phyloP scores from a whole-genome alignment of 1,139 yeast species.

The Hemisphaericaspora xylanilytica region DNA sequence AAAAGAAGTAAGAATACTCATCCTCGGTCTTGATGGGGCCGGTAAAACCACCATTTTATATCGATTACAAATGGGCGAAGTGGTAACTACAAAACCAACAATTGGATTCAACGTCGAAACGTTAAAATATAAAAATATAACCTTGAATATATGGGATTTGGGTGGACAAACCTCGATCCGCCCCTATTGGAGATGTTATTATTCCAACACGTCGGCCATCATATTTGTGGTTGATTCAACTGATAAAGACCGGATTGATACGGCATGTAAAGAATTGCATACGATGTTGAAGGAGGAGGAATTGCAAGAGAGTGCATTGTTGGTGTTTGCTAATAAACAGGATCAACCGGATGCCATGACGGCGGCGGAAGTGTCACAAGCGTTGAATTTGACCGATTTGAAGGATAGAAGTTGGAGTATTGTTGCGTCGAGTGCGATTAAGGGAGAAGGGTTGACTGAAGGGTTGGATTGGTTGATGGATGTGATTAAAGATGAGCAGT shows the following conservation, averaged over 20 bases:
- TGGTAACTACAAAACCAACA: slow-evolving; percentile 90
- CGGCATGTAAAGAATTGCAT: slow-evolving; percentile 85
- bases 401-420: slow-evolving; percentile 98
- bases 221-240: slow-evolving; percentile 97
- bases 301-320: slow-evolving; percentile 79
- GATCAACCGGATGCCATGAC: slow-evolving; percentile 95
- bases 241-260: slow-evolving; percentile 87
- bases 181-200: slow-evolving; percentile 98
- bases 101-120: slow-evolving; percentile 98
- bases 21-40: slow-evolving; percentile 95
- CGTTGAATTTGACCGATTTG: slow-evolving; percentile 78
- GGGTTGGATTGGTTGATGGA: slow-evolving; percentile 98
- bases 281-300: slow-evolving; percentile 93
- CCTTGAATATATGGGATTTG: slow-evolving; percentile 85
- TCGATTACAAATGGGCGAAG: slow-evolving; percentile 90
- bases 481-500: slow-evolving; percentile 88
- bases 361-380: slow-evolving; percentile 92
- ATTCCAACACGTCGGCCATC: slow-evolving; percentile 92
- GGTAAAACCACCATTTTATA: slow-evolving; percentile 95
- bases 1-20: slow-evolving; percentile 87
- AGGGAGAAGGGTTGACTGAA: slow-evolving; percentile 94
- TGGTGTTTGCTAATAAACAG: slow-evolving; percentile 96
- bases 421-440: slow-evolving; percentile 92
- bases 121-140: slow-evolving; percentile 80
- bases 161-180: slow-evolving; percentile 97